Conservation (phyloP, 2,329 filamentous ascomycete species). For the Ophiosphaerella korrae region DNA sequence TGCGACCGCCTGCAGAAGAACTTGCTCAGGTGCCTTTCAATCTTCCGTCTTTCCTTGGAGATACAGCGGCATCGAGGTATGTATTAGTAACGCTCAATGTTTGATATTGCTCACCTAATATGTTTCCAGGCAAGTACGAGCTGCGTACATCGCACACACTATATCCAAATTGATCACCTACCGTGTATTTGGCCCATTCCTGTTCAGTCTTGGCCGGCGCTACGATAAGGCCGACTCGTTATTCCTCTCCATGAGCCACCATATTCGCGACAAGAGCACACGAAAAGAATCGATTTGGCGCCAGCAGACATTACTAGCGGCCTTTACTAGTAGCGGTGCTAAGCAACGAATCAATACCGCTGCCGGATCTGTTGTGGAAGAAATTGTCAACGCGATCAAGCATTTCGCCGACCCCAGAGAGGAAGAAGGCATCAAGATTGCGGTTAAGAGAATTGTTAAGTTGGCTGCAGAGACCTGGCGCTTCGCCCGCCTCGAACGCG, state of each 20-base stretch:
- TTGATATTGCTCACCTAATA: constrained; percentile 3
- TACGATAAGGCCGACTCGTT: constrained; percentile 63
- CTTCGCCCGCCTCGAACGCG: constrained; percentile 61
- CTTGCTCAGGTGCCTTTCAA: constrained; percentile 58
- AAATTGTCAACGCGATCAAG: constrained; percentile 61
- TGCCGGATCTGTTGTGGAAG: constrained; percentile 61
- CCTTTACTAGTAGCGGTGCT: constrained; percentile 61
- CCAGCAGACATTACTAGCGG: constrained; percentile 62
- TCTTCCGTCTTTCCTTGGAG: constrained; percentile 60
- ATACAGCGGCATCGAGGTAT: constrained; percentile 55
- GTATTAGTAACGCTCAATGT: not conserved
- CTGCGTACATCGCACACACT: constrained; percentile 61
- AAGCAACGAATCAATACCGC: constrained; percentile 62
- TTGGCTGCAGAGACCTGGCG: constrained; percentile 64
- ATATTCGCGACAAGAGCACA: constrained; percentile 62
- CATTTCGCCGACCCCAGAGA: constrained; percentile 59
- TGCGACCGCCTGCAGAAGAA: constrained; percentile 57
- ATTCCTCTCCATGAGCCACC: constrained; percentile 60
- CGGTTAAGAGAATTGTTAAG: constrained; percentile 62
- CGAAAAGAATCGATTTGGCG: constrained; percentile 64
- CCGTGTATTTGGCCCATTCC: constrained; percentile 62
- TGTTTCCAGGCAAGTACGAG: constrained; percentile 52
- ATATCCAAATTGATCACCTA: constrained; percentile 62
- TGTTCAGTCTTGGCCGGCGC: constrained; percentile 60
- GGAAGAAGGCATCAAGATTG: constrained; percentile 56